phyloP scores from a whole-genome alignment of 306 rosid species.

The Prunus salicina region DNA sequence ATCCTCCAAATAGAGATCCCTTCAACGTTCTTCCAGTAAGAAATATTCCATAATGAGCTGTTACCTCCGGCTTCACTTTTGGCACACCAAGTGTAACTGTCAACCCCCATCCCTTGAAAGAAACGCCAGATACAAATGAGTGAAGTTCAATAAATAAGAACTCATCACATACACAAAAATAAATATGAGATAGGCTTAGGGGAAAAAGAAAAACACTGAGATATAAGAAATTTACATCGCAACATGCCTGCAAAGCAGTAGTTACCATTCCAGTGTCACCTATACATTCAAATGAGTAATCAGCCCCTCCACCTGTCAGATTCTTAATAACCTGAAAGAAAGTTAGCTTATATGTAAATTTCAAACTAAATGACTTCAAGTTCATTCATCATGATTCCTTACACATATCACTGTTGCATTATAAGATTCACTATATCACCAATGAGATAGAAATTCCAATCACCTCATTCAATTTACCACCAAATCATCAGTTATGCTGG shows the following conservation, averaged over 20 bases:
- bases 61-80: constrained; percentile 72
- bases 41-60: constrained; percentile 72
- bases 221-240: constrained; percentile 57
- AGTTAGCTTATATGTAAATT: constrained; percentile 15
- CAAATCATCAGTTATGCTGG: not conserved
- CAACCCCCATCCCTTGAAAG: constrained; percentile 83
- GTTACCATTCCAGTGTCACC: constrained; percentile 90
- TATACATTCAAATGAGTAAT: constrained; percentile 85
- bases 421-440: not conserved
- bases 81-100: constrained; percentile 96
- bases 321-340: constrained; percentile 66
- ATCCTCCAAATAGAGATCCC: constrained; percentile 92
- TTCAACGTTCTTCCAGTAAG: constrained; percentile 82
- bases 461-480: not conserved
- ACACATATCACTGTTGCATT: not conserved
- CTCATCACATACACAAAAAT: constrained; percentile 18
- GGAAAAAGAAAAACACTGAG: not conserved
- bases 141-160: constrained; percentile 9
- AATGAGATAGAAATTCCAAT: not conserved
- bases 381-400: not conserved
- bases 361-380: constrained; percentile 8
- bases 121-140: constrained; percentile 10
- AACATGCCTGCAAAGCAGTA: constrained; percentile 88
- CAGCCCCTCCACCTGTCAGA: constrained; percentile 91
- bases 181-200: constrained; percentile 6